Conservation (phyloP, 192 early-diverging fungal genomes). For the Umbelopsis ramanniana region DNA sequence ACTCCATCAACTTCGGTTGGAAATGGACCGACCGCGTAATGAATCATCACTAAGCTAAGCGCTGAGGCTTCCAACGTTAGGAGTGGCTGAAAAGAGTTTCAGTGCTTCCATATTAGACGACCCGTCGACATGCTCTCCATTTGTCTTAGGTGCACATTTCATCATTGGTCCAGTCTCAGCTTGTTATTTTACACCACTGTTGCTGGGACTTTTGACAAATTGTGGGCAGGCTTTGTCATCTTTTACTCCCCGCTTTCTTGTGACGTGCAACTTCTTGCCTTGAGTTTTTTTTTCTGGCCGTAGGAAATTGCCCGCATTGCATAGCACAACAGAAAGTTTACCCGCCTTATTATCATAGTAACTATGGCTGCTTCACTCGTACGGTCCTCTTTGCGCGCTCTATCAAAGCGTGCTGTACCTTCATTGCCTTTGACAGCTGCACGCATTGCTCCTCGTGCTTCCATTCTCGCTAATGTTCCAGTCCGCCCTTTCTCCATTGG, state of each 20-base stretch:
- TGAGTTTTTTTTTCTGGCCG: neutral
- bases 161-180: too few relatives aligned
- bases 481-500: conserved; percentile 12
- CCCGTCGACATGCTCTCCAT: neutral
- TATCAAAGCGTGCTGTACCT: neutral
- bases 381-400: neutral
- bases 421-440: neutral
- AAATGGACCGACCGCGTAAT: conserved; percentile 13
- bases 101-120: neutral
- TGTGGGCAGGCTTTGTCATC: neutral
- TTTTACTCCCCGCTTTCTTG: neutral
- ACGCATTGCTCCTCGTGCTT: neutral
- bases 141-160: neutral
- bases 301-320: neutral
- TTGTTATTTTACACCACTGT: too few relatives aligned
- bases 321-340: conserved; percentile 9
- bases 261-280: neutral
- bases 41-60: neutral
- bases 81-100: conserved; percentile 11
- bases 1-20: neutral
- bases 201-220: too few relatives aligned
- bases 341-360: neutral
- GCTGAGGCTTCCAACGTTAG: neutral
- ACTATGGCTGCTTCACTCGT: conserved; percentile 5
- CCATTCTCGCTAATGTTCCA: neutral